A percentile compares a stretch with the other conserved stretches of the same genome.
These are phyloP conservation scores for Fulvia fulva DNA, from an alignment of 2,329 filamentous ascomycete genomes.

Conservation along the genomic window DNA sequence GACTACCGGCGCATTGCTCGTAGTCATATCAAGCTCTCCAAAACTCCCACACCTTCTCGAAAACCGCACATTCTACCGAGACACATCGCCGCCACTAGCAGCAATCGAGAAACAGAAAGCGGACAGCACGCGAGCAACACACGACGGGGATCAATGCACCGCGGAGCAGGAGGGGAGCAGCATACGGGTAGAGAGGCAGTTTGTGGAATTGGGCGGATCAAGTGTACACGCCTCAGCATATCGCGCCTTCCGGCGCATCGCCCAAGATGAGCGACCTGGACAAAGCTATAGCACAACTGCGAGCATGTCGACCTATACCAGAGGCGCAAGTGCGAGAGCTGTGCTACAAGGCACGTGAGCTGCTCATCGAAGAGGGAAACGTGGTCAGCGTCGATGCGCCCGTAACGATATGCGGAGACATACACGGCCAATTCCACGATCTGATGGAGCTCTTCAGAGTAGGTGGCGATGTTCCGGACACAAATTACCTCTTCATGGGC, in stretches of 20 bases:
- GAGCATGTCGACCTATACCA: conserved; percentile 92
- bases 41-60: neutral
- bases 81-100: neutral
- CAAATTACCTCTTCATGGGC: conserved; percentile 95
- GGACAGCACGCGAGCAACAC: neutral
- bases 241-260: conserved; percentile 20
- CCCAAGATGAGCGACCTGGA: conserved; percentile 83
- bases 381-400: conserved; percentile 93
- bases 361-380: conserved; percentile 95
- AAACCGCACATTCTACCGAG: neutral
- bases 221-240: neutral
- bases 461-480: conserved; percentile 93
- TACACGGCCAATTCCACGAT: conserved; percentile 98
- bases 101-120: neutral
- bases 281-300: conserved; percentile 88
- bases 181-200: neutral
- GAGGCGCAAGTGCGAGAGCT: conserved; percentile 93
- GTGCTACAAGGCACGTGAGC: conserved; percentile 93
- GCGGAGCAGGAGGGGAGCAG: neutral
- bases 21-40: neutral
- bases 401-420: conserved; percentile 96
- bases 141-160: neutral
- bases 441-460: conserved; percentile 99
- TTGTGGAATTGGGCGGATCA: neutral
- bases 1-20: neutral